These are phyloP conservation scores for Bipolaris oryzae DNA, from an alignment of 2,329 filamentous ascomycete genomes.

Conservation along the genomic window DNA sequence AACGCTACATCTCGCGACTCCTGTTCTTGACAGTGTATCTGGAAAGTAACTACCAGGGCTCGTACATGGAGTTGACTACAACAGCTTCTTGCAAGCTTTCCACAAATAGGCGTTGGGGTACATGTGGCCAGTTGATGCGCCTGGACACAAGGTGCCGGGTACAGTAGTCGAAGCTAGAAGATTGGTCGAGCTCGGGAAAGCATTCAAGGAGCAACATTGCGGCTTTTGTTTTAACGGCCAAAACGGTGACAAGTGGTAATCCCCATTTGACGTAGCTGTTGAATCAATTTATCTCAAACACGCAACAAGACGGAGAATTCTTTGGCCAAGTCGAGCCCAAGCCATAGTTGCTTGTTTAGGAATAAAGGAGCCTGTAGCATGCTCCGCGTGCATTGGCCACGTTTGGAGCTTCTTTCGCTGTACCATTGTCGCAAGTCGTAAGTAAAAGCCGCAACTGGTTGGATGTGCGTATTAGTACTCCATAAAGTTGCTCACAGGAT, in stretches of 20 bases:
- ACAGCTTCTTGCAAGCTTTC: not conserved
- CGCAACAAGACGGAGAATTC: not conserved
- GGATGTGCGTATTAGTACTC: not conserved
- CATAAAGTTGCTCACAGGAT: not conserved
- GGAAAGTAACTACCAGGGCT: too few relatives aligned
- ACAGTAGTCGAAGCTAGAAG: not conserved
- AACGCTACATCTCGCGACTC: too few relatives aligned
- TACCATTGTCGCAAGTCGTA: slow-evolving; percentile 2
- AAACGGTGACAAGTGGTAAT: not conserved
- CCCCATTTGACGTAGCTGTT: not conserved
- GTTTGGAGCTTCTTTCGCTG: not conserved
- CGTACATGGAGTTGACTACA: not conserved
- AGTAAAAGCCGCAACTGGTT: not conserved
- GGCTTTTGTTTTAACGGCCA: not conserved
- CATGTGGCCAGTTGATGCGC: not conserved
- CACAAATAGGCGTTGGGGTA: not conserved
- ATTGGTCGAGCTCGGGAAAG: not conserved
- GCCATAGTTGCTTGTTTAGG: slow-evolving; percentile 1
- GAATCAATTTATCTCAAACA: not conserved
- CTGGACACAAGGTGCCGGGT: not conserved
- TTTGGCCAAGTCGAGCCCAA: not conserved
- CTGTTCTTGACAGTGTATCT: too few relatives aligned
- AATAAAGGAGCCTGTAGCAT: slow-evolving; percentile 1
- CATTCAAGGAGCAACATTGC: not conserved
- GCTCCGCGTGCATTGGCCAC: slow-evolving; percentile 5